Evolutionary conservation across 164 flowering plant genomes (phyloP).

Genomic region (Nymphaea thermarum): DNA sequence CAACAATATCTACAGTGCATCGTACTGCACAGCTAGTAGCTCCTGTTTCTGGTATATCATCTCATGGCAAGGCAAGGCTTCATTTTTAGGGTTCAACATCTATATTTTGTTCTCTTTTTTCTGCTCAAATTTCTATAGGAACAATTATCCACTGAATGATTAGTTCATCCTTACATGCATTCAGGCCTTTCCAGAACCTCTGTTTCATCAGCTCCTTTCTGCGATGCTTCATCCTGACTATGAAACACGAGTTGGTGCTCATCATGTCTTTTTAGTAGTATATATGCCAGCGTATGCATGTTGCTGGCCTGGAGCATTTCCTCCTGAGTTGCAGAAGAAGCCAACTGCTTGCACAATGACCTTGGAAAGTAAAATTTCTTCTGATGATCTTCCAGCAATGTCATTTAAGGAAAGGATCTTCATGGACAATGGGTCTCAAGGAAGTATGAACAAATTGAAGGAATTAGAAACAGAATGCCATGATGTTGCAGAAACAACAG

Average conservation of each 20-base stretch:
- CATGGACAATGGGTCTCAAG: conserved; percentile 9
- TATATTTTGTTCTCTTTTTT: neutral
- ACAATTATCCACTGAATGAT: neutral
- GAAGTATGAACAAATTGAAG: conserved; percentile 7
- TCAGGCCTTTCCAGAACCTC: conserved; percentile 88
- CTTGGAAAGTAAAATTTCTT: conserved; percentile 13
- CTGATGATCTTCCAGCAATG: conserved; percentile 12
- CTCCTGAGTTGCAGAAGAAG: neutral
- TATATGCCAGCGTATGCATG: conserved; percentile 48
- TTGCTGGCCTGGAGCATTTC: conserved; percentile 18
- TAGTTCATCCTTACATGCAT: neutral
- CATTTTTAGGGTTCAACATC: neutral
- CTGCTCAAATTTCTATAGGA: neutral
- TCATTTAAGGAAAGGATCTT: conserved; percentile 15
- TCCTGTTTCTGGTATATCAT: conserved; percentile 47
- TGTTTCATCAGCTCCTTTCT: conserved; percentile 72
- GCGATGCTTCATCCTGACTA: conserved; percentile 81
- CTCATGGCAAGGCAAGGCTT: conserved; percentile 54
- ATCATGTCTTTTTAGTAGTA: conserved; percentile 51
- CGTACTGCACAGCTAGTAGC: conserved; percentile 53
- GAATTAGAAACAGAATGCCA: conserved; percentile 1
- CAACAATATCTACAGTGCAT: conserved; percentile 57
- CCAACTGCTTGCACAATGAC: conserved; percentile 12
- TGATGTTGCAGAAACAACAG: conserved; percentile 10
- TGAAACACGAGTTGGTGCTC: conserved; percentile 73